A percentile compares a stretch with the other conserved stretches of the same genome.
Evolutionary conservation across 805 yeast genomes (phyloP).

Genomic region (Starmerella apicola): DNA sequence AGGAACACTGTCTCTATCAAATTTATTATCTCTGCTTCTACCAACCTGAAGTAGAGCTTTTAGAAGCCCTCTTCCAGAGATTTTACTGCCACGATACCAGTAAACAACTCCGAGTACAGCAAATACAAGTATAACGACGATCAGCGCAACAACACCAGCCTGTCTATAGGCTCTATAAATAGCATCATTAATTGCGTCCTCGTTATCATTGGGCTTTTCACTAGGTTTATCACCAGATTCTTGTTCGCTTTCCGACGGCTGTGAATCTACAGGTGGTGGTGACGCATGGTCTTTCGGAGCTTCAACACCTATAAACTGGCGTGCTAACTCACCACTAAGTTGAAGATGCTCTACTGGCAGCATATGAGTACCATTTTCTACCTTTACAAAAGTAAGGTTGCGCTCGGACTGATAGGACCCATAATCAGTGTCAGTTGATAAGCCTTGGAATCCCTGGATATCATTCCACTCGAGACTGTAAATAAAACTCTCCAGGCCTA

Average conservation of each 20-base stretch:
- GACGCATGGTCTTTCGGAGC: background rate
- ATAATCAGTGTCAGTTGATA: conserved; percentile 4
- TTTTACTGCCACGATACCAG: conserved; percentile 17
- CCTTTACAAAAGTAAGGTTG: conserved; percentile 63
- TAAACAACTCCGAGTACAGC: conserved; percentile 16
- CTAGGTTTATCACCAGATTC: too few relatives aligned
- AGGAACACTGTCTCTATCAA: conserved; percentile 14
- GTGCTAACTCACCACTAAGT: conserved; percentile 34
- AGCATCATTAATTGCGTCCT: conserved; percentile 25
- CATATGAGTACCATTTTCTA: conserved; percentile 81
- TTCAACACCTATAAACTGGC: conserved; percentile 28
- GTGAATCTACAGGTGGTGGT: background rate
- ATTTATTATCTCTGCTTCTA: background rate
- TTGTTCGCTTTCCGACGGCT: background rate
- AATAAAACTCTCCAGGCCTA: conserved; percentile 61
- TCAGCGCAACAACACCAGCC: conserved; percentile 30
- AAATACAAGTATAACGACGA: conserved; percentile 25
- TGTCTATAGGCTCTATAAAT: conserved; percentile 28
- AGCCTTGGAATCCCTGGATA: conserved; percentile 20
- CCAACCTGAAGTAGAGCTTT: conserved; percentile 19
- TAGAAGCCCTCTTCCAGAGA: conserved; percentile 13
- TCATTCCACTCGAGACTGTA: conserved; percentile 55
- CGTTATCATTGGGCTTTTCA: background rate
- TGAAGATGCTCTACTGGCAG: conserved; percentile 57
- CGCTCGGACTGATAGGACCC: conserved; percentile 32